Conservation (phyloP, 176 grass and related monocot genomes). For the Miscanthus lutarioriparius region DNA sequence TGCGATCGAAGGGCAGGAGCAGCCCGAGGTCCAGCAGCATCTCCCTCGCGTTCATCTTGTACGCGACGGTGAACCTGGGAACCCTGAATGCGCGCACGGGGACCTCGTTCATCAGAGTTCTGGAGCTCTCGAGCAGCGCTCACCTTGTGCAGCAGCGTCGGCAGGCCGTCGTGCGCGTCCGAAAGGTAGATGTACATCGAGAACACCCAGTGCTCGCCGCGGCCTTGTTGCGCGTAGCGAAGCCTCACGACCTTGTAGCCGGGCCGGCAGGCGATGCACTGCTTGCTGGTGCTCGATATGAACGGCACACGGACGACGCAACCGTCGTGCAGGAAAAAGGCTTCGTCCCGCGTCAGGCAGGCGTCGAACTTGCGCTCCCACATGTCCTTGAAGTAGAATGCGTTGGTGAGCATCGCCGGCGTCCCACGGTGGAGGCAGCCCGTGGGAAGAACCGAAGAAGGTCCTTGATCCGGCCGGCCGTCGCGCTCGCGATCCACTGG, state of each 20-base stretch:
- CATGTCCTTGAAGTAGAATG: slow-evolving; percentile 77
- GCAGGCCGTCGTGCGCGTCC: slow-evolving; percentile 36
- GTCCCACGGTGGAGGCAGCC: neutral
- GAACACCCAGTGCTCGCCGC: slow-evolving; percentile 25
- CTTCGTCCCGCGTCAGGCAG: too few species aligned
- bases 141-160: slow-evolving; percentile 37
- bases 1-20: slow-evolving; percentile 35
- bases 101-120: too few species aligned
- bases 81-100: slow-evolving; percentile 28
- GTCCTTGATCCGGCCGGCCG: slow-evolving; percentile 60
- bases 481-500: slow-evolving; percentile 49
- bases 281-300: slow-evolving; percentile 47
- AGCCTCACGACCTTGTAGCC: slow-evolving; percentile 62
- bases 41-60: slow-evolving; percentile 28
- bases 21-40: slow-evolving; percentile 41
- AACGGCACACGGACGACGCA: slow-evolving; percentile 40
- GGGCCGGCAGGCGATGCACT: slow-evolving; percentile 39
- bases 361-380: slow-evolving; percentile 62
- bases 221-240: slow-evolving; percentile 18
- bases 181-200: slow-evolving; percentile 76
- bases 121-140: slow-evolving; percentile 32
- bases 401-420: slow-evolving; percentile 51
- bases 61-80: slow-evolving; percentile 64
- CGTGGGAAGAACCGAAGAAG: slow-evolving; percentile 47
- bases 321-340: slow-evolving; percentile 50